A percentile compares a stretch with the other conserved stretches of the same genome.
phyloP scores from a whole-genome alignment of 2,329 filamentous ascomycete genomes.

The Ascocoryne sarcoides region DNA sequence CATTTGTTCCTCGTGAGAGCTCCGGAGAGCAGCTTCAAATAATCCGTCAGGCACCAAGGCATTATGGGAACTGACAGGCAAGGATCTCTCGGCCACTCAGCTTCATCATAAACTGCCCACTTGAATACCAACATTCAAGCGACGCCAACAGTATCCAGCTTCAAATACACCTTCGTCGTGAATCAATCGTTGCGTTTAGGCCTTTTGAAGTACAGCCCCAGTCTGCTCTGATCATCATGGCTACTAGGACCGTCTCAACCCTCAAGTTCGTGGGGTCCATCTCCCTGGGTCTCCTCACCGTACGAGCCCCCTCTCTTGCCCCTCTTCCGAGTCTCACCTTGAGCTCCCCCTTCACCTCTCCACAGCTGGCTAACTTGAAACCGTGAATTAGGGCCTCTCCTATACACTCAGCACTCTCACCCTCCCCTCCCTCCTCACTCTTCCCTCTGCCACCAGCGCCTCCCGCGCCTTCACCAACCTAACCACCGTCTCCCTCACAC shows the following conservation, averaged over 20 bases:
- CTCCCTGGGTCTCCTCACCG: constrained; percentile 79
- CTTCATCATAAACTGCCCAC: too few relatives aligned
- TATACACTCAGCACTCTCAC: constrained; percentile 73
- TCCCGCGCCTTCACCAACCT: constrained; percentile 63
- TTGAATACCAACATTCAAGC: too few relatives aligned
- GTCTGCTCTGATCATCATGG: constrained; percentile 42
- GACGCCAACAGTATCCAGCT: too few relatives aligned
- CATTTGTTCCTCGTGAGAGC: too few relatives aligned
- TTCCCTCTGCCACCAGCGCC: constrained; percentile 67
- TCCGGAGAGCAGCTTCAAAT: too few relatives aligned
- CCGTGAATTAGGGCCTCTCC: constrained; percentile 87
- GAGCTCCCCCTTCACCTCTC: not conserved
- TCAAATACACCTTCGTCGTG: too few relatives aligned
- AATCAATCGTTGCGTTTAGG: too few relatives aligned
- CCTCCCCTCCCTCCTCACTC: constrained; percentile 69
- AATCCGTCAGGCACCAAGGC: too few relatives aligned
- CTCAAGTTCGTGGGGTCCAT: constrained; percentile 92
- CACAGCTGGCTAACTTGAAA: not conserved
- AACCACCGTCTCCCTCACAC: constrained; percentile 51
- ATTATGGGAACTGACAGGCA: too few relatives aligned
- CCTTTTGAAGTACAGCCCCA: too few relatives aligned
- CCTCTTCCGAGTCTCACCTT: not conserved
- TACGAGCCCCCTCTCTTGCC: constrained; percentile 35
- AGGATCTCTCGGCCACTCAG: too few relatives aligned
- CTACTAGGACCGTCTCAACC: constrained; percentile 60